Evolutionary conservation across 768 basidiomycete species (phyloP).

Genomic region (Tulasnella sp.): DNA sequence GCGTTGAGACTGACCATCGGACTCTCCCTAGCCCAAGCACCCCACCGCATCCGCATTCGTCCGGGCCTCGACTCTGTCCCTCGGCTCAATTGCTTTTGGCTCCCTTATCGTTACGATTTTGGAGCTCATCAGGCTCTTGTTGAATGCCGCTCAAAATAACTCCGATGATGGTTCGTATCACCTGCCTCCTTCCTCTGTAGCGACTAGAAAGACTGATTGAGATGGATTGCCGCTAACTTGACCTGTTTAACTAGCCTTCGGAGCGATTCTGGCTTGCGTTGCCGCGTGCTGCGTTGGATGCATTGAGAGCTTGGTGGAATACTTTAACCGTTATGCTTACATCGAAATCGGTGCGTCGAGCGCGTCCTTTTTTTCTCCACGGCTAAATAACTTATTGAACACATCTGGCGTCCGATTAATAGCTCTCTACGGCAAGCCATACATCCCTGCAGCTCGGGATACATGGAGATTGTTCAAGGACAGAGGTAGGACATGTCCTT

Average conservation of each 20-base stretch:
- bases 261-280: conserved; percentile 70
- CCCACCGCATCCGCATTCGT: conserved; percentile 63
- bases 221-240: not conserved
- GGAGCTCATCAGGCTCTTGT: conserved; percentile 60
- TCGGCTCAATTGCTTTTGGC: conserved; percentile 83
- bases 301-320: conserved; percentile 65
- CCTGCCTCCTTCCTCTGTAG: not conserved
- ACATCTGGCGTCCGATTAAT: conserved; percentile 25
- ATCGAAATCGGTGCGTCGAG: conserved; percentile 58
- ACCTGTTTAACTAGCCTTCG: conserved; percentile 50
- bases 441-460: conserved; percentile 75
- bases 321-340: conserved; percentile 82
- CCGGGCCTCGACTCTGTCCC: conserved; percentile 70
- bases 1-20: not conserved
- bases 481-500: conserved; percentile 45
- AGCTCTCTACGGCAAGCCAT: conserved; percentile 80
- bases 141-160: conserved; percentile 58
- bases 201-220: not conserved
- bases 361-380: not conserved
- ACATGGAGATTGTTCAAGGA: conserved; percentile 76
- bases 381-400: not conserved
- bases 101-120: conserved; percentile 77
- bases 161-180: conserved; percentile 55
- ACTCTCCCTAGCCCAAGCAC: conserved; percentile 49
- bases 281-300: conserved; percentile 73